These are phyloP conservation scores for Suhomyces prunicola DNA, from an alignment of 805 yeast genomes.

Conservation along the genomic window DNA sequence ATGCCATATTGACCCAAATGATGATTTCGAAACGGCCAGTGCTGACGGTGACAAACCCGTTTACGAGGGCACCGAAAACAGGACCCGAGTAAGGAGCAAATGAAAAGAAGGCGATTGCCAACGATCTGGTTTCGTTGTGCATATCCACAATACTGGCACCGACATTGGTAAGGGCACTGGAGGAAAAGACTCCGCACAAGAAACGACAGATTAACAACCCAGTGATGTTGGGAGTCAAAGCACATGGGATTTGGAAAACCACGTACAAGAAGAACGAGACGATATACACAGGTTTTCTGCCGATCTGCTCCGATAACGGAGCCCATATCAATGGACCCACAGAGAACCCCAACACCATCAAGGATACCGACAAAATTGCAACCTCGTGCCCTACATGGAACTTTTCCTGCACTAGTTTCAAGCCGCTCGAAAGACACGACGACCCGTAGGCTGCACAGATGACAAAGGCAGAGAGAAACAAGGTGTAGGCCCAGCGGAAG, in stretches of 20 bases:
- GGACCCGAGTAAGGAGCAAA: slow-evolving; percentile 95
- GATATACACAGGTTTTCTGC: slow-evolving; percentile 81
- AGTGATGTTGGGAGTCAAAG: slow-evolving; percentile 77
- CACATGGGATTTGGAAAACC: slow-evolving; percentile 84
- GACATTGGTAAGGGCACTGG: slow-evolving; percentile 80
- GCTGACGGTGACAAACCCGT: slow-evolving; percentile 77
- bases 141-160: slow-evolving; percentile 92
- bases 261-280: slow-evolving; percentile 71
- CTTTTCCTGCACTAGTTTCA: slow-evolving; percentile 61
- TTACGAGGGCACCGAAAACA: slow-evolving; percentile 81
- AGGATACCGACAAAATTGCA: slow-evolving; percentile 72
- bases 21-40: slow-evolving; percentile 67
- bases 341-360: slow-evolving; percentile 87
- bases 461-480: slow-evolving; percentile 66
- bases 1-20: slow-evolving; percentile 91
- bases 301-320: slow-evolving; percentile 80
- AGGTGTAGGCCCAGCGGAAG: slow-evolving; percentile 63
- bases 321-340: slow-evolving; percentile 90
- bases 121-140: slow-evolving; percentile 78
- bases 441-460: slow-evolving; percentile 93
- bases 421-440: slow-evolving; percentile 84
- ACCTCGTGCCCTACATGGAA: slow-evolving; percentile 75
- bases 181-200: slow-evolving; percentile 80
- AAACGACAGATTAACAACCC: slow-evolving; percentile 79
- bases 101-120: slow-evolving; percentile 87